phyloP scores from a whole-genome alignment of 176 grass and related monocot genomes.

The Tuctoria greenei region DNA sequence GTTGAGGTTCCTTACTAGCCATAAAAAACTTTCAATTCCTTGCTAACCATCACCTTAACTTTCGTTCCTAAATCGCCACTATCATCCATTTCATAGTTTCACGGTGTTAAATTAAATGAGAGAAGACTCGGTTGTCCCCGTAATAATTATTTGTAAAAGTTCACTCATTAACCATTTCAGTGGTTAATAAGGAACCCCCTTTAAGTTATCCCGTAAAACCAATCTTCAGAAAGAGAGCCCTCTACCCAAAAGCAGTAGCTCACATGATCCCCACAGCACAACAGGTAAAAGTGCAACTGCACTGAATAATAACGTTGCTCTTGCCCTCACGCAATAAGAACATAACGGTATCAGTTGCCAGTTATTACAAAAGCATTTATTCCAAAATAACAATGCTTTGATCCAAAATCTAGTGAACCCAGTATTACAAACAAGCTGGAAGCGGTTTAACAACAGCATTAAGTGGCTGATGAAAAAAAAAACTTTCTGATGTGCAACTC shows the following conservation, averaged over 20 bases:
- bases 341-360: neutral
- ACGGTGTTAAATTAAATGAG: no score
- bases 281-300: neutral
- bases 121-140: no score
- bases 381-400: neutral
- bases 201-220: no score
- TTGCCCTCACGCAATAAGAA: neutral
- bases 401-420: constrained; percentile 18
- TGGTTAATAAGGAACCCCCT: no score
- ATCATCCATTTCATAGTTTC: no score
- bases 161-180: no score
- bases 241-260: neutral
- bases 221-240: no score
- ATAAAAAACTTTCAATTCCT: no score
- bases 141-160: no score
- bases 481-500: neutral
- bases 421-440: constrained; percentile 29
- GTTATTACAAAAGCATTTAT: constrained; percentile 4
- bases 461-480: neutral
- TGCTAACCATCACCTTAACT: no score
- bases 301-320: neutral
- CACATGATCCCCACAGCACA: neutral
- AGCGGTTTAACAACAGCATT: constrained; percentile 20
- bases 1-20: no score
- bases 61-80: no score